Conservation (phyloP, 2,329 filamentous ascomycete species). For the Cercospora beticola region DNA sequence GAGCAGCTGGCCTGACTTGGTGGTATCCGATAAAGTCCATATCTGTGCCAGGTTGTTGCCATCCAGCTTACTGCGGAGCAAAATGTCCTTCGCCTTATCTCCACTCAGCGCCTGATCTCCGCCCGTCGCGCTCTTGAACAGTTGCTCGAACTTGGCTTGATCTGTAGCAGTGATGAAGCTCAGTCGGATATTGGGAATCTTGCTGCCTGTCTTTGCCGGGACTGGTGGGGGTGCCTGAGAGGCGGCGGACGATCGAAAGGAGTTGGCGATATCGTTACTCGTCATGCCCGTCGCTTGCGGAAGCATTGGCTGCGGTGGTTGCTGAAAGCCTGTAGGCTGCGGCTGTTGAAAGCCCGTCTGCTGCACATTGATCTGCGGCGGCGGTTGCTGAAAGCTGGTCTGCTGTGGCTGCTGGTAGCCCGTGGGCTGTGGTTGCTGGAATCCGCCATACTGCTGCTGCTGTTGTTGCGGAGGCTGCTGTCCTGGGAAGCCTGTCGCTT, state of each 20-base stretch:
- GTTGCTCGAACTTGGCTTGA: slow-evolving; percentile 93
- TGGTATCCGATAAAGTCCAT: slow-evolving; percentile 93
- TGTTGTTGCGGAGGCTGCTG: slow-evolving; percentile 39
- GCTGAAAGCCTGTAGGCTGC: slow-evolving; percentile 45
- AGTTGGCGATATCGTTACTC: slow-evolving; percentile 63
- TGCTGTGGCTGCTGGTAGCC: slow-evolving; percentile 51
- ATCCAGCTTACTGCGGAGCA: slow-evolving; percentile 83
- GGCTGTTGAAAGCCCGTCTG: slow-evolving; percentile 52
- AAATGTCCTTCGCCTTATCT: slow-evolving; percentile 85
- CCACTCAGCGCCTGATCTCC: slow-evolving; percentile 81
- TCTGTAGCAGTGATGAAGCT: slow-evolving; percentile 96
- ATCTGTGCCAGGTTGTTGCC: slow-evolving; percentile 88
- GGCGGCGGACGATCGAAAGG: slow-evolving; percentile 51
- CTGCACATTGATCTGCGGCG: slow-evolving; percentile 33
- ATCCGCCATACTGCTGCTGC: slow-evolving; percentile 38
- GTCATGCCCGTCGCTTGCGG: slow-evolving; percentile 61
- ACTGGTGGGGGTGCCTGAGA: slow-evolving; percentile 58
- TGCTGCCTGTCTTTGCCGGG: slow-evolving; percentile 64
- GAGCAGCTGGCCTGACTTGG: slow-evolving; percentile 90
- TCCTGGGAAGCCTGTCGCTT: slow-evolving; percentile 37
- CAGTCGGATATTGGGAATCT: slow-evolving; percentile 89
- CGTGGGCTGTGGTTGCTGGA: slow-evolving; percentile 44
- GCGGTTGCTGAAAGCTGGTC: slow-evolving; percentile 40
- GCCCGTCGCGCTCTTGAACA: slow-evolving; percentile 94
- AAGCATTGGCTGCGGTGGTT: slow-evolving; percentile 46